These are phyloP conservation scores for Handroanthus guayacan DNA, from an alignment of 257 asterid species.

Conservation along the genomic window DNA sequence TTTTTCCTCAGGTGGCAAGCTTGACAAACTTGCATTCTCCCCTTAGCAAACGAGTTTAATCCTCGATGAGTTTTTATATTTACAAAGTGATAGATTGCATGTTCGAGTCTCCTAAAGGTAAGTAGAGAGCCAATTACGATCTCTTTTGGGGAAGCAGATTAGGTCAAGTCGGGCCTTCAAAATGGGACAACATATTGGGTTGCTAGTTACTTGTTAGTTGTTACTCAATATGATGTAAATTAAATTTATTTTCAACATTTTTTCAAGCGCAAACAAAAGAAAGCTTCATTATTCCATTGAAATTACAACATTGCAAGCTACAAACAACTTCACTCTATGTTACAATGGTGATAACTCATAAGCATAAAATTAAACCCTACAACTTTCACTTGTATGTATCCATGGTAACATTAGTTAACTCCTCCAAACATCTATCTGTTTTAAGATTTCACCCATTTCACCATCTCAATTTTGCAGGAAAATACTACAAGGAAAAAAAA, in stretches of 20 bases:
- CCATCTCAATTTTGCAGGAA: constrained; percentile 63
- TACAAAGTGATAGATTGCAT: too few relatives aligned
- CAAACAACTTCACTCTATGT: background rate
- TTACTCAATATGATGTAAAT: background rate
- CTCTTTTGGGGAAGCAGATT: too few relatives aligned
- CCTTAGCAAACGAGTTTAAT: too few relatives aligned
- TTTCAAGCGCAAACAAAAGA: background rate
- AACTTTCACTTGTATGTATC: background rate
- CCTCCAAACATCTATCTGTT: background rate
- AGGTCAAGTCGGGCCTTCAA: too few relatives aligned
- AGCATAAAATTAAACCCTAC: too few relatives aligned
- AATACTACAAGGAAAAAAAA: constrained; percentile 48
- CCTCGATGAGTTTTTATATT: too few relatives aligned
- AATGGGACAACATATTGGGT: too few relatives aligned
- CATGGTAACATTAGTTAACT: background rate
- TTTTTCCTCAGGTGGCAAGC: too few relatives aligned
- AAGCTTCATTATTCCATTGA: background rate
- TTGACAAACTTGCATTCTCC: too few relatives aligned
- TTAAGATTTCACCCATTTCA: constrained; percentile 33
- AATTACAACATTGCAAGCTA: background rate
- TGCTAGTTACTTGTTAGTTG: too few relatives aligned
- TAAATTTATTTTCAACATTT: background rate
- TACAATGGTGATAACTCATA: background rate
- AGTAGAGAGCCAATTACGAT: too few relatives aligned
- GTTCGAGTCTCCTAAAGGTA: too few relatives aligned